Base-by-base conservation (phyloP, 2,329 filamentous ascomycete species). In the Diaporthe capsici region DNA sequence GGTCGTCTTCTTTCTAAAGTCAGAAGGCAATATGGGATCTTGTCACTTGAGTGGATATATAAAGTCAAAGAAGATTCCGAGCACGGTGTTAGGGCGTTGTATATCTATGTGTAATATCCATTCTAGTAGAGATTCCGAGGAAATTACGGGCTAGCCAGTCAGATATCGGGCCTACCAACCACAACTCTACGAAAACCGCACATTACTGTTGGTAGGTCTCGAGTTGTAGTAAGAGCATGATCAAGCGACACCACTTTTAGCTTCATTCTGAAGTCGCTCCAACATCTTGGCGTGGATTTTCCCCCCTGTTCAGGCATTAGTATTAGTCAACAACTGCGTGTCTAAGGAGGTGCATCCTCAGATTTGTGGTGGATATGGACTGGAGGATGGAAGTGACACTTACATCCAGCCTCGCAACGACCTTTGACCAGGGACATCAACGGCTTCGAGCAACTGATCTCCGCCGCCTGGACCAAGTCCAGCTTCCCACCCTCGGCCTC, bases 351-450 rank as follows among this genome's bases (percentile, higher is more conserved):
- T 5, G 8, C 47, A 34, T 7, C 15, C 17, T 28, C 20, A n/a
- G 8, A 22, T 1, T 34, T 4, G 2, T 37, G 20, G 10, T 7
- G 28, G 13, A 17, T 7, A 15, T 42, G 4, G 9, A 39, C 4
- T 34, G 28, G 1, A 22, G 15, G 6, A 20, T 34, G 31, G 47
- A 10, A 22, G n/a, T 20, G 6, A 13, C 28, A 70, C 74, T 80
- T 80, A 88, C 88, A 90, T 9, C 87, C 87, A 44, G 79, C 80
- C 78, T 91, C 89, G 67, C 89, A 89, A 72, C 89, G 86, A 34
- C 82, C 82, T 81, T 86, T 89, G 47, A 91, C 85, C 34, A 88
- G 82, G 2, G 86, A 83, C 7, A 89, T 77, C 74, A 91, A 78
- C 31, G 91, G 78, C 73, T 85, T 85, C n/a, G 88, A 89, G 80